These are phyloP conservation scores for Colletotrichum chlorophyti DNA, from an alignment of 2,329 filamentous ascomycete genomes.

Conservation along the genomic window DNA sequence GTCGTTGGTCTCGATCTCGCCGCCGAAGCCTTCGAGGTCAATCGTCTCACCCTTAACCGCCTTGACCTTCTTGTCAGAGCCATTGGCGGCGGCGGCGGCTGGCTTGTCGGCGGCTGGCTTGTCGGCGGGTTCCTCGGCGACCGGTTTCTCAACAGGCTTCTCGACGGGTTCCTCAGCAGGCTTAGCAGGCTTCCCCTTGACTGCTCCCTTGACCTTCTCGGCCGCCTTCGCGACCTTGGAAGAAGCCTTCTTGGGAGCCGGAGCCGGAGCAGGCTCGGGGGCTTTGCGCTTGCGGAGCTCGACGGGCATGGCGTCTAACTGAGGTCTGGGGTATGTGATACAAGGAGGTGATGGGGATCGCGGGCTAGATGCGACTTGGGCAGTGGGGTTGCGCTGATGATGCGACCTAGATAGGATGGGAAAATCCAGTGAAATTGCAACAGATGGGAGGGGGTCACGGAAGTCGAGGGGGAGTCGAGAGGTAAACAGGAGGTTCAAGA, in stretches of 20 bases:
- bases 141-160: slow-evolving; percentile 41
- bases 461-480: slow-evolving; percentile 26
- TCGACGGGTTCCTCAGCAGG: slow-evolving; percentile 40
- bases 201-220: slow-evolving; percentile 42
- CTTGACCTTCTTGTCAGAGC: slow-evolving; percentile 45
- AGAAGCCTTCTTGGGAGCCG: slow-evolving; percentile 53
- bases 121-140: slow-evolving; percentile 40
- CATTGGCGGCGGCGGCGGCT: slow-evolving; percentile 42
- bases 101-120: slow-evolving; percentile 35
- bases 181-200: slow-evolving; percentile 34
- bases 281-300: slow-evolving; percentile 69
- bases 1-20: slow-evolving; percentile 84
- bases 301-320: slow-evolving; percentile 55
- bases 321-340: neutral
- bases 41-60: slow-evolving; percentile 62
- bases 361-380: slow-evolving; percentile 12
- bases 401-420: slow-evolving; percentile 18
- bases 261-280: slow-evolving; percentile 51
- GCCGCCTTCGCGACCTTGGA: slow-evolving; percentile 45
- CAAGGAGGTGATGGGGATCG: slow-evolving; percentile 12
- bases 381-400: slow-evolving; percentile 14
- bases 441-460: slow-evolving; percentile 18
- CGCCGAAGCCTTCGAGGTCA: slow-evolving; percentile 66
- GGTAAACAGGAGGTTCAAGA: slow-evolving; percentile 29
- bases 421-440: slow-evolving; percentile 12